Conservation (phyloP, 306 rosid species). For the Begonia fuchsioides region DNA sequence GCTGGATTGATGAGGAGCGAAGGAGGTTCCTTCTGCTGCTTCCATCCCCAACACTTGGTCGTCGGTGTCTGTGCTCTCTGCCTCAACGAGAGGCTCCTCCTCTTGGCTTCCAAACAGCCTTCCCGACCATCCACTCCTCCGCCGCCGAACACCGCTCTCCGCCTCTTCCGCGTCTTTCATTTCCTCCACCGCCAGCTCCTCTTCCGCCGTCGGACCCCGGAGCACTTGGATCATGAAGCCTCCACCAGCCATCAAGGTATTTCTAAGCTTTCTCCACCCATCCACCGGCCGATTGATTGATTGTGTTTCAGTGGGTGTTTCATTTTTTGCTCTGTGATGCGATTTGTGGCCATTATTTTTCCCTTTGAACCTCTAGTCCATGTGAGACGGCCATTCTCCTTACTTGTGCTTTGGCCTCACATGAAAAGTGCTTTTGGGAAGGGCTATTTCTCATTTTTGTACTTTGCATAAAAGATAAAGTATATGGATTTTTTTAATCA, state of each 20-base stretch:
- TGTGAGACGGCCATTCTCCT: no score
- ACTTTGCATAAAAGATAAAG: no score
- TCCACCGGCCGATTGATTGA: no score
- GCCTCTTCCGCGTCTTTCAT: conserved; percentile 75
- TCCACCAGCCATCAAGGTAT: conserved; percentile 87
- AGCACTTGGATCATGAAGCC: conserved; percentile 20
- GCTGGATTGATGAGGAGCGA: conserved; percentile 21
- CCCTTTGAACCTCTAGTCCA: no score
- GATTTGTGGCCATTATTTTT: no score
- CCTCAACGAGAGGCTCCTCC: conserved; percentile 63
- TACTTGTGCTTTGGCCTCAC: no score
- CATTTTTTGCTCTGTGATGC: no score
- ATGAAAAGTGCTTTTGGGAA: no score
- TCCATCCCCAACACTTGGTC: conserved; percentile 61
- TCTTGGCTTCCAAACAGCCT: conserved; percentile 51
- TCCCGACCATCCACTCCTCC: not conserved
- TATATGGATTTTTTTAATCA: no score
- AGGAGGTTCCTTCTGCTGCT: conserved; percentile 48
- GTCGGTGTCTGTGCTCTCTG: conserved; percentile 78
- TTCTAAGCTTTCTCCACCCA: no score
- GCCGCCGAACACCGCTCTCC: conserved; percentile 17
- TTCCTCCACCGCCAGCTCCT: conserved; percentile 48
- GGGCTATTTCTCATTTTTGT: no score
- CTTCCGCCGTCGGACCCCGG: conserved; percentile 44
- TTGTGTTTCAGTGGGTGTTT: no score